These are phyloP conservation scores for Calophaca sinica DNA, from an alignment of 306 rosid genomes.

Conservation along the genomic window DNA sequence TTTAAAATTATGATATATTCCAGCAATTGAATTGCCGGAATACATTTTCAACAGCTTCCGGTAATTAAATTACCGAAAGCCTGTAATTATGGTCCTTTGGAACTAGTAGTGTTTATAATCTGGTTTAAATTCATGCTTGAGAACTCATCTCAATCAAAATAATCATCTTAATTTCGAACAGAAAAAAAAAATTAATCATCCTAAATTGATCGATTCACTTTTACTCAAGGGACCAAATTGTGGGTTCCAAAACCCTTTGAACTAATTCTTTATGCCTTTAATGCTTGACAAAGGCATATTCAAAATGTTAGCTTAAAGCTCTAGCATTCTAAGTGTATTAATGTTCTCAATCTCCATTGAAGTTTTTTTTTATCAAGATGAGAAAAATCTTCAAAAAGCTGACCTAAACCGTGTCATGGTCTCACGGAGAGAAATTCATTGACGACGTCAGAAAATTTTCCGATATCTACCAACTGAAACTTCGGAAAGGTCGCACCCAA, in stretches of 20 bases:
- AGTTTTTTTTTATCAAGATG: not conserved
- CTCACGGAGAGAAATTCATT: not conserved
- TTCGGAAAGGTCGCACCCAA: not conserved
- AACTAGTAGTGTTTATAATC: no score
- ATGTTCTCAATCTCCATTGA: not conserved
- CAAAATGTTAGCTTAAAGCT: not conserved
- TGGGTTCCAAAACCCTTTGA: slow-evolving; percentile 3
- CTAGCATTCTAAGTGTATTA: not conserved
- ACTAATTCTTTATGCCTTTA: not conserved
- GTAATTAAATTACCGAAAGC: no score
- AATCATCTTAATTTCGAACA: not conserved
- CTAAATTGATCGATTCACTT: not conserved
- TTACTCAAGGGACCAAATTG: not conserved
- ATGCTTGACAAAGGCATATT: not conserved
- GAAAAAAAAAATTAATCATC: no score
- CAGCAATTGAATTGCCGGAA: no score
- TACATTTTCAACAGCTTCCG: no score
- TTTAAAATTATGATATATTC: no score
- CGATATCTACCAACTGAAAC: not conserved
- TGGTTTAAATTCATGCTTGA: no score
- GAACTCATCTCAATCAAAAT: not conserved
- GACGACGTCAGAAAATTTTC: not conserved
- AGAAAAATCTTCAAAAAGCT: no score
- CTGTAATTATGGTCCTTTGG: no score
- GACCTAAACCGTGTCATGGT: no score